These are phyloP conservation scores for Phytopythium boreale DNA, from an alignment of 352 stramenopile species.

Conservation along the genomic window DNA sequence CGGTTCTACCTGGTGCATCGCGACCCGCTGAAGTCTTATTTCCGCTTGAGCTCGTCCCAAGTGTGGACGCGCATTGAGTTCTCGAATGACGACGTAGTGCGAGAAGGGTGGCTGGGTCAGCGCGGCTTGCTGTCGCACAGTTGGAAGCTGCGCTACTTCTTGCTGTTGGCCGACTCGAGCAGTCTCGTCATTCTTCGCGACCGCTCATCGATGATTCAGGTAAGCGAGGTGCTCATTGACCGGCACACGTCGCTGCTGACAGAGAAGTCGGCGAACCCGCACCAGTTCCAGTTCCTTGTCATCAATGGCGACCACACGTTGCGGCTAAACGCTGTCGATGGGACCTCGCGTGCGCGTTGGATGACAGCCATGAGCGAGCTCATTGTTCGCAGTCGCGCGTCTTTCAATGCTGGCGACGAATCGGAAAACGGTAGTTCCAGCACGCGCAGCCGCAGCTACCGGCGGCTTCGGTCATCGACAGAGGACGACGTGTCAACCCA, in stretches of 20 bases:
- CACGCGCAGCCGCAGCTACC: conserved; percentile 39
- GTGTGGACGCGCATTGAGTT: conserved; percentile 51
- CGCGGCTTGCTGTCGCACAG: conserved; percentile 64
- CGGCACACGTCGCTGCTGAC: conserved; percentile 66
- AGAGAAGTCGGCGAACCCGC: conserved; percentile 55
- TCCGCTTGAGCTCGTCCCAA: conserved; percentile 43
- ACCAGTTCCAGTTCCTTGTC: conserved; percentile 83
- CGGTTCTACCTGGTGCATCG: conserved; percentile 73
- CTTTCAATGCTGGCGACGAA: conserved; percentile 73
- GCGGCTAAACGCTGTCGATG: conserved; percentile 70
- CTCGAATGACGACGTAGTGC: conserved; percentile 61
- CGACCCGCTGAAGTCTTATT: conserved; percentile 62
- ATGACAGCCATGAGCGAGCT: conserved; percentile 76
- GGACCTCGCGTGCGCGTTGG: conserved; percentile 51
- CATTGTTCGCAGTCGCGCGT: conserved; percentile 73
- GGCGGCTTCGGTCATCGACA: conserved; percentile 52
- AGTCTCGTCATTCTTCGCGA: conserved; percentile 78
- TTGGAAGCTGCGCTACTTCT: conserved; percentile 86
- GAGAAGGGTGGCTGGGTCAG: conserved; percentile 76
- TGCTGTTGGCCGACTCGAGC: conserved; percentile 65
- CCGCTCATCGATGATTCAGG: conserved; percentile 61
- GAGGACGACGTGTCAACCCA: conserved; percentile 48
- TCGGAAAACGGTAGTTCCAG: conserved; percentile 45
- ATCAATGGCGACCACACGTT: conserved; percentile 68
- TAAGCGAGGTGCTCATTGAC: conserved; percentile 69